A percentile compares a stretch with the other conserved stretches of the same genome.
These are phyloP conservation scores for Xylariales sp. DNA, from an alignment of 2,329 filamentous ascomycete genomes.

Conservation along the genomic window DNA sequence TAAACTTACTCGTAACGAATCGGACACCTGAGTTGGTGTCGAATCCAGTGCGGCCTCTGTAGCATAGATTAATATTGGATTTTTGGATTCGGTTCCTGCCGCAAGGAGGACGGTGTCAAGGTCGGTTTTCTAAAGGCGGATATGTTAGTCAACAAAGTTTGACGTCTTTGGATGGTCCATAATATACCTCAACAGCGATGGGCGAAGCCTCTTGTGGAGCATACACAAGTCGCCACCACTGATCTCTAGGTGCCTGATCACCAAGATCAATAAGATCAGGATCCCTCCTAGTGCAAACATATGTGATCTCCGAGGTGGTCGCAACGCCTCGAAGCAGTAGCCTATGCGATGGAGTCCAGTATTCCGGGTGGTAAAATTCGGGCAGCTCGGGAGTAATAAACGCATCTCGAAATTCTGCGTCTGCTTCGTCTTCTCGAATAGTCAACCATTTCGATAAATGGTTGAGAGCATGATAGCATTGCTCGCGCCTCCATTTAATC, in stretches of 20 bases:
- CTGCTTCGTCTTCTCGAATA: slow-evolving; percentile 23
- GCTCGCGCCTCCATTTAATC: slow-evolving; percentile 11
- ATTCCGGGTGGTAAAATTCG: slow-evolving; percentile 23
- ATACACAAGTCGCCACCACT: slow-evolving; percentile 54
- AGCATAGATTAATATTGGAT: slow-evolving; percentile 48
- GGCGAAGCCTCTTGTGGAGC: slow-evolving; percentile 32
- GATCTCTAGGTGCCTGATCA: slow-evolving; percentile 31
- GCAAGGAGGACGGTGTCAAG: slow-evolving; percentile 39
- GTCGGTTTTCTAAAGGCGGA: slow-evolving; percentile 37
- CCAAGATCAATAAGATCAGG: slow-evolving; percentile 38
- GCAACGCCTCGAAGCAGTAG: slow-evolving; percentile 50
- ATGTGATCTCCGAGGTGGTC: slow-evolving; percentile 41
- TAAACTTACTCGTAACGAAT: slow-evolving; percentile 28
- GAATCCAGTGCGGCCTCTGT: slow-evolving; percentile 41
- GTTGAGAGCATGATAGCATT: slow-evolving; percentile 14
- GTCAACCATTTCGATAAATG: slow-evolving; percentile 23
- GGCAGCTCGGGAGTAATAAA: slow-evolving; percentile 20
- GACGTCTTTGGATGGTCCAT: no score
- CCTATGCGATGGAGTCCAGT: slow-evolving; percentile 34
- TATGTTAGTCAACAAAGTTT: neutral
- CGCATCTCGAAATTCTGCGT: slow-evolving; percentile 14
- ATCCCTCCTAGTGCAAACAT: slow-evolving; percentile 42
- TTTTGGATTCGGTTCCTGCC: slow-evolving; percentile 43
- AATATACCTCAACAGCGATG: slow-evolving; percentile 44
- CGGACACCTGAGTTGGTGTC: slow-evolving; percentile 31